These are phyloP conservation scores for Cutaneotrichosporon mucoides DNA, from an alignment of 1,284 basidiomycete genomes.

Conservation along the genomic window DNA sequence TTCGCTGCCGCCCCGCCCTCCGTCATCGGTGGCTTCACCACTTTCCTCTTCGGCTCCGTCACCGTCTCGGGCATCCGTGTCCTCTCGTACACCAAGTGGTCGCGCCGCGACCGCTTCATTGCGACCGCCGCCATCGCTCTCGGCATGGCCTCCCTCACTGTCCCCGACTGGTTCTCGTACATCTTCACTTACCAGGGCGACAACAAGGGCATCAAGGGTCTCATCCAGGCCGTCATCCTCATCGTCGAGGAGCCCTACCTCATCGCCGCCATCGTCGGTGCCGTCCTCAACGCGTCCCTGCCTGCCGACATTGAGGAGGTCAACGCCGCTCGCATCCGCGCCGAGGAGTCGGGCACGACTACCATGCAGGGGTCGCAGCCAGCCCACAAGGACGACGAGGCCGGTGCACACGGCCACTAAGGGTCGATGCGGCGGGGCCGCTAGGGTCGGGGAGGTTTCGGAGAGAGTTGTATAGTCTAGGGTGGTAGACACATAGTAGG, in stretches of 20 bases:
- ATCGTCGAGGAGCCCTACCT: constrained; percentile 61
- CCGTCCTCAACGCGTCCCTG: constrained; percentile 21
- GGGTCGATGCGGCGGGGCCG: too few relatives aligned
- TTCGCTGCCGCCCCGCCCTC: constrained; percentile 27
- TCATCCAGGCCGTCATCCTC: constrained; percentile 73
- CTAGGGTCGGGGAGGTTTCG: too few relatives aligned
- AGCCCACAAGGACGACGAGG: too few relatives aligned
- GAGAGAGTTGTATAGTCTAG: too few relatives aligned
- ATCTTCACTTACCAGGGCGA: constrained; percentile 49
- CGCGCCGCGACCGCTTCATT: constrained; percentile 72
- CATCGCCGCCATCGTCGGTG: constrained; percentile 31
- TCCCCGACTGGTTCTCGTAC: constrained; percentile 43
- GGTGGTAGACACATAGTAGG: too few relatives aligned
- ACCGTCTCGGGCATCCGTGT: constrained; percentile 65
- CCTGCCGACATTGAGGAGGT: too few relatives aligned
- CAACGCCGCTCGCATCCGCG: too few relatives aligned
- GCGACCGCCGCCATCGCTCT: constrained; percentile 64
- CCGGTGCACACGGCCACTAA: too few relatives aligned
- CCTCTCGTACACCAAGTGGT: constrained; percentile 62
- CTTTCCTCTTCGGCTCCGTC: constrained; percentile 47
- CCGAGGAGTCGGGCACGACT: too few relatives aligned
- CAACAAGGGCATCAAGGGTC: constrained; percentile 63
- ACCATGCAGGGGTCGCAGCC: too few relatives aligned
- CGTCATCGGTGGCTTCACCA: constrained; percentile 31
- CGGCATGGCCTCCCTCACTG: constrained; percentile 61